Evolutionary conservation across 2,329 filamentous ascomycete species (phyloP), one percentile per base, ranked within the genome.

Genomic region (Corinectria fuckeliana): DNA sequence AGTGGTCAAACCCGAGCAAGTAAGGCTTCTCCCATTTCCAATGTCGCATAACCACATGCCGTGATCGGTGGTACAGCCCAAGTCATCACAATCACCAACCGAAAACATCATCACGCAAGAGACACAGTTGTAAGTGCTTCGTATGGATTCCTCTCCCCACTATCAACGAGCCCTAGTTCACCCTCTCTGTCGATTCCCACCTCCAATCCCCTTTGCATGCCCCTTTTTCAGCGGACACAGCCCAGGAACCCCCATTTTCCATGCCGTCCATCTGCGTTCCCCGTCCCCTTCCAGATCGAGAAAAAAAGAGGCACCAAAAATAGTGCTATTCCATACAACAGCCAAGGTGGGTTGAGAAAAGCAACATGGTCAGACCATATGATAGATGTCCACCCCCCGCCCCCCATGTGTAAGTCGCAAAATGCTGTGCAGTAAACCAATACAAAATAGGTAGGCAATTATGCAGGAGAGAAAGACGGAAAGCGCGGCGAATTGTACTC

Each of bases 251-350:
- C 41, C 34, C 49, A 30, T 50, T 51, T 51, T 48, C 48, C 48
- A 11, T 47, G 48, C 20, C 23, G 16, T 41, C 34, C 41, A 34
- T 51, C 30, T 56, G 44, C 20, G 30, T 49, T 56, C 32, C 44
- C 44, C 34, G 14, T 42, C 25, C 45, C 52, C 18, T 49, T 20
- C 34, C 34, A 49, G 34, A 30, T 44, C 44, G 39, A 28, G 26
- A 42, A 38, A n/a, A 36, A 41, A 28, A 53, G 48, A 41, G 41
- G 26, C 6, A 25, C 13, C 34, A 47, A 47, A 44, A 47, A 26
- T 26, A 30, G 36, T n/a, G n/a, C 52, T 56, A 56, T 42, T 56
- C 41, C 52, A 56, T 56, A 56, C 36, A 56, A 28, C 20, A 39
- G 36, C 18, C 32, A 13, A 48, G 25, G 18, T n/a, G n/a, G n/a